Base-by-base conservation (phyloP, 2,329 filamentous ascomycete species). In the Cordyceps tenuipes region DNA sequence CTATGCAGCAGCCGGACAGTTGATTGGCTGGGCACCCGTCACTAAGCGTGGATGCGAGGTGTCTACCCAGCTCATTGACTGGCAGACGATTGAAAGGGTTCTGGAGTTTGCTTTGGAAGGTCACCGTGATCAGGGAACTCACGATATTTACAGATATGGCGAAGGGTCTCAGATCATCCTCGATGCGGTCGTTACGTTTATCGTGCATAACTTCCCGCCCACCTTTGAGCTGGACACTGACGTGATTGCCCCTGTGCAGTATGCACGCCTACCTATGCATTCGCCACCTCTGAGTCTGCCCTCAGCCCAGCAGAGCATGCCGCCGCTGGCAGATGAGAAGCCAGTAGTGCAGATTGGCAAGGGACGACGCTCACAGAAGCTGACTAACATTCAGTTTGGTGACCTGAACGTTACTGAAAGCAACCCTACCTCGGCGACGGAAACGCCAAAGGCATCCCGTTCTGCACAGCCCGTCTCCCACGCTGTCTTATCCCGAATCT, bases 321-420 rank as follows among this genome's bases (percentile, higher is more conserved):
- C 63, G 0, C n/a, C 29, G 17, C 50, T 65, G 19, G 66, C 67
- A 3, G 73, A 75, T 60, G 75, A 74, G 61, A 75, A 71, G 52
- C 71, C 74, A 8, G 69, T 70, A 3, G 69, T 73, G 21, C 71
- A 73, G 44, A 65, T 74, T 23, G 71, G 70, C 50, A 70, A 67
- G 55, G 68, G 68, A 8, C 77, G 73, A 57, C 71, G 83, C 55
- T 78, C 79, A 52, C 72, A 72, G 44, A 81, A 84, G 29, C 74
- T 88, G 12, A 82, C 80, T 62, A 80, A 79, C 63, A 89, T 91
- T 57, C 83, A 85, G 62, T 91, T 91, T 66, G 88, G 88, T n/a
- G 86, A 90, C 64, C 74, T 87, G 21, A 75, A 82, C 66, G 54
- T 74, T 63, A 62, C 66, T 0, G 70, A 72, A 23, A 66, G 66